Evolutionary conservation across 768 basidiomycete species (phyloP), one percentile per base, ranked within the genome.

Genomic region (Lyophyllum decastes): DNA sequence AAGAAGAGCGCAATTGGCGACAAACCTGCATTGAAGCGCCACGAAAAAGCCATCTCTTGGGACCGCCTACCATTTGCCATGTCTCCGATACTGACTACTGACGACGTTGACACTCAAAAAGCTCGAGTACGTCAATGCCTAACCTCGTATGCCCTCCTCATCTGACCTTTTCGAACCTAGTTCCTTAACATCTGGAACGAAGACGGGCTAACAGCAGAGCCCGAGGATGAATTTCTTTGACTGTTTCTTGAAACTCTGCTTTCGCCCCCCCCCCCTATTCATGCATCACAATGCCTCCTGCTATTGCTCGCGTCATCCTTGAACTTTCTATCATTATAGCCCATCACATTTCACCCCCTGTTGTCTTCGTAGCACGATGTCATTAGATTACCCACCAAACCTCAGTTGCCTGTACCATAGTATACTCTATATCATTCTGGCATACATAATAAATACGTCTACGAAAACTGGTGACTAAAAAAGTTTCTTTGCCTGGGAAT

Each of bases 1-100:
- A 98, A 98, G 81, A 98, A 98, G 74, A 92, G 86, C 53, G 85
- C 92, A 0, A 70, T 89, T 2, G 95, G 95, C 1, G 96, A 99
- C 71, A 91, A 87, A 66, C 81, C 90, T 14, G 91, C 87, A 4
- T 70, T 76, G 2, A 86, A 83, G 63, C 83, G 84, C 25, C 76
- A 87, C 62, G 83, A 87, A 2, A 73, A 77, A 40, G 81, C 82
- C 6, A 82, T 94, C 38, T 79, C 82, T 26, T 93, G 93, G 88
- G 82, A 85, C 24, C 81, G 90, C 17, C 72, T 95, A 50, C 86
- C 88, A 2, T 92, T 82, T 62, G 90, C 88, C 0, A 79, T 74
- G 14, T 66, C 67, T 26, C 81, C 87, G 4, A 77, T 95, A 12
- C 62, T 83, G 14, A 88, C 86, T 2, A 78, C 80, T 1, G 79